Base-by-base conservation (phyloP, 108 stramenopile species). In the Cyclotella sp. region DNA sequence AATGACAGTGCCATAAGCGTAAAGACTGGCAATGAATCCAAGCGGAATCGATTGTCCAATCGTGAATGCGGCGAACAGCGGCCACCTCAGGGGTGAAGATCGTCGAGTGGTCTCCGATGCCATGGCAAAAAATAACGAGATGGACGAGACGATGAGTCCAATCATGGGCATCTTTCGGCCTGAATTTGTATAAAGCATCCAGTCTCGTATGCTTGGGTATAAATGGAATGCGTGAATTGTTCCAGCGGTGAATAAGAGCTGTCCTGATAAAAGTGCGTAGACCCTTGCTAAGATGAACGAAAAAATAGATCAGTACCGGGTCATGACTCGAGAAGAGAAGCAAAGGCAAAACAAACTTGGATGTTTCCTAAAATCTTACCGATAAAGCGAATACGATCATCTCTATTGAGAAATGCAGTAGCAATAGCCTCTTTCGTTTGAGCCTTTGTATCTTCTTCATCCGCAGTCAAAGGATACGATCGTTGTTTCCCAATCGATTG, bases 1-100 rank as follows among this genome's bases (percentile, higher is more conserved):
- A 6, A 89, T 42, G 0, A 96, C 95, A 14, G 92, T 83, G 26
- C 44, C 73, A 40, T 88, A 87, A 49, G 89, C 79, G 72, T 91
- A 95, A 40, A 90, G 72, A 47, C 81, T 84, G 9, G 87, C 84
- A 13, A 95, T 77, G 49, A 91, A 90, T 9, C 92, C 94, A 45
- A 93, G 88, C 0, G 85, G 70, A 21, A 92, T 75, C 9, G 92
- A 81, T 75, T 95, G 89, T 52, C 91, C 91, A n/a, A 89, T 12
- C 24, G 94, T 93, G 71, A 95, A 95, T n/a, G 88, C 63, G 6
- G 82, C 27, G 9, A 95, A 79, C 53, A 93, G 80, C 42, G 86
- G 85, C 91, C 90, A 93, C 79, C 88, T 90, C 70, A 88, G 73
- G 46, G 88, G 87, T 10, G 86, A 68, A 18, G 87, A 82, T 59